These are phyloP conservation scores for Suillus bovinus DNA, from an alignment of 768 basidiomycete species.

Conservation along the genomic window DNA sequence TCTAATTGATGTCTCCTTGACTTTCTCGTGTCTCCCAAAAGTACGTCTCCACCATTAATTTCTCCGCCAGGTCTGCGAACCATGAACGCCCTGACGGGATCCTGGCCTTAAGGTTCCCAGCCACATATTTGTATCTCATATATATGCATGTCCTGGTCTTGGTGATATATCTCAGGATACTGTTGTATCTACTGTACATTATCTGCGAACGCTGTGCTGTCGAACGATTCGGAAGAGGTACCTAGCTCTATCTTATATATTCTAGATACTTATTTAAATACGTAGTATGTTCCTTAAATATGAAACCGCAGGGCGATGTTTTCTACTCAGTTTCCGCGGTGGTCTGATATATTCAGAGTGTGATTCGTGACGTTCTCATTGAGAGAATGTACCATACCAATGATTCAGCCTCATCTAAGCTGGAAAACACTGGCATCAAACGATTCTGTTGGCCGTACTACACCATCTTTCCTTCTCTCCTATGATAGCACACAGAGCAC, in stretches of 20 bases:
- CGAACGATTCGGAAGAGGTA: neutral
- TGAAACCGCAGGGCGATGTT: neutral
- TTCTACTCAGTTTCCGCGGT: neutral
- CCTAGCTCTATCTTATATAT: neutral
- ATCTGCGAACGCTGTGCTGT: neutral
- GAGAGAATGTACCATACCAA: too few species aligned
- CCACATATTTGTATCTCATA: neutral
- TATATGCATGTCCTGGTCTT: neutral
- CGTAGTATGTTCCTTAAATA: neutral
- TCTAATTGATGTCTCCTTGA: neutral
- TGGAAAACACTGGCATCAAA: too few species aligned
- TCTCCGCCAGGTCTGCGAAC: neutral
- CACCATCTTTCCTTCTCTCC: too few species aligned
- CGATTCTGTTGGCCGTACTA: too few species aligned
- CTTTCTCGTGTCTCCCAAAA: neutral
- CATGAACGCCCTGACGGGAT: neutral
- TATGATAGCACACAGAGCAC: too few species aligned
- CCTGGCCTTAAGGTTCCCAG: neutral
- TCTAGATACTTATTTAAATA: neutral
- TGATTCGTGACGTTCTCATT: too few species aligned
- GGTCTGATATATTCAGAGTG: neutral
- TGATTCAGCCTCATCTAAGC: too few species aligned
- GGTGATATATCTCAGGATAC: constrained; percentile 1
- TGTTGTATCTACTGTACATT: constrained; percentile 3
- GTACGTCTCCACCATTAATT: neutral